phyloP scores from a whole-genome alignment of 306 rosid species.

The Ceratonia siliqua region DNA sequence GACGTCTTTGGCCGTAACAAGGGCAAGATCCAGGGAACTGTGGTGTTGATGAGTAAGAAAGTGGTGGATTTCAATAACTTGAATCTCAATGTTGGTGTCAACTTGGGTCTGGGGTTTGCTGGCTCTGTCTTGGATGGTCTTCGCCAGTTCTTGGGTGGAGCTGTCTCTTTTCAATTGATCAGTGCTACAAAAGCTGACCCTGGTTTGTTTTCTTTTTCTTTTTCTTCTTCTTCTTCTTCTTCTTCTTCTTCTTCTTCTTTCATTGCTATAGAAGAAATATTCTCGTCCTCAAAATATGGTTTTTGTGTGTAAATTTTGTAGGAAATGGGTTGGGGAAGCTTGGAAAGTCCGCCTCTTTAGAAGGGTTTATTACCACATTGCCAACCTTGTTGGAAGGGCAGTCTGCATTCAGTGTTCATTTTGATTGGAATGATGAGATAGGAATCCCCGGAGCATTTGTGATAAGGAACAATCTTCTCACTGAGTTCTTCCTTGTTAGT shows the following conservation, averaged over 20 bases:
- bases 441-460: slow-evolving; percentile 68
- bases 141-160: slow-evolving; percentile 32
- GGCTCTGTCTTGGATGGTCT: slow-evolving; percentile 34
- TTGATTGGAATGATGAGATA: slow-evolving; percentile 52
- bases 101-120: slow-evolving; percentile 10
- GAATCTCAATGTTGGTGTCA: background rate
- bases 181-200: slow-evolving; percentile 32
- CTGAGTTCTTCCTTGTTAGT: slow-evolving; percentile 60
- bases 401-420: slow-evolving; percentile 43
- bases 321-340: slow-evolving; percentile 40
- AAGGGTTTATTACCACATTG: slow-evolving; percentile 29
- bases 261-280: no score
- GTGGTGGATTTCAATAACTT: slow-evolving; percentile 35
- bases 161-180: slow-evolving; percentile 38
- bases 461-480: slow-evolving; percentile 46
- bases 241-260: no score
- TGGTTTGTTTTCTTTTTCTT: slow-evolving; percentile 18
- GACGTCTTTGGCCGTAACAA: background rate
- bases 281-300: background rate
- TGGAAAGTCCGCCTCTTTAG: slow-evolving; percentile 47
- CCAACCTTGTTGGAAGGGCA: slow-evolving; percentile 38
- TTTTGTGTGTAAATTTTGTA: background rate
- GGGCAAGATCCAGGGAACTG: slow-evolving; percentile 35
- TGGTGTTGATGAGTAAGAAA: slow-evolving; percentile 42
- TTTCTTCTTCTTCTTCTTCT: no score